Conservation (phyloP, 148 eudicot genomes). For the Pharnaceum exiguum region DNA sequence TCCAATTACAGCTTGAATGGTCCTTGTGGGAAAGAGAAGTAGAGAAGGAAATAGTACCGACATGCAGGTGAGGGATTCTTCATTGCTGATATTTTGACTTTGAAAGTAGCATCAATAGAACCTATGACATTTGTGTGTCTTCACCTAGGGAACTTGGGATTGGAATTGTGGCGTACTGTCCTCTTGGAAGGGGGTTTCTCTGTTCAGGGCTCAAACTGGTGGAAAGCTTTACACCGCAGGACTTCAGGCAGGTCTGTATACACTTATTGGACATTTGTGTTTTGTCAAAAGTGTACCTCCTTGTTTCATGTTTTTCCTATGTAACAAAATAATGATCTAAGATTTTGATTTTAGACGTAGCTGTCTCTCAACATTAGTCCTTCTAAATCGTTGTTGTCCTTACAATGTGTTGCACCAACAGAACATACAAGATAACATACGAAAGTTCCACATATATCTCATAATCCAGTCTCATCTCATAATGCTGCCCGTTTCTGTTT, state of each 20-base stretch:
- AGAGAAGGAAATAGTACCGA: slow-evolving; percentile 21
- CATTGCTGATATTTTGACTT: neutral
- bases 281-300: neutral
- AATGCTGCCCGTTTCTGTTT: too few relatives aligned
- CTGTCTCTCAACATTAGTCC: too few relatives aligned
- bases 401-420: too few relatives aligned
- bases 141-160: slow-evolving; percentile 30
- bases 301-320: neutral
- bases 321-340: neutral
- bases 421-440: too few relatives aligned
- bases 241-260: slow-evolving; percentile 22
- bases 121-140: neutral
- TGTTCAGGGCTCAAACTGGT: slow-evolving; percentile 28
- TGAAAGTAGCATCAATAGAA: neutral
- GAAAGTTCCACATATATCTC: too few relatives aligned
- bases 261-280: neutral
- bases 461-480: too few relatives aligned
- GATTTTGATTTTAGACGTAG: too few relatives aligned
- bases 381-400: too few relatives aligned
- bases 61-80: slow-evolving; percentile 13
- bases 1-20: slow-evolving; percentile 12
- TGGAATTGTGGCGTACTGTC: slow-evolving; percentile 37
- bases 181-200: slow-evolving; percentile 32
- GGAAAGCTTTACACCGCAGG: slow-evolving; percentile 21
- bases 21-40: slow-evolving; percentile 10